Conservation (phyloP, 805 yeast species). For the Ascoidea rubescens region DNA sequence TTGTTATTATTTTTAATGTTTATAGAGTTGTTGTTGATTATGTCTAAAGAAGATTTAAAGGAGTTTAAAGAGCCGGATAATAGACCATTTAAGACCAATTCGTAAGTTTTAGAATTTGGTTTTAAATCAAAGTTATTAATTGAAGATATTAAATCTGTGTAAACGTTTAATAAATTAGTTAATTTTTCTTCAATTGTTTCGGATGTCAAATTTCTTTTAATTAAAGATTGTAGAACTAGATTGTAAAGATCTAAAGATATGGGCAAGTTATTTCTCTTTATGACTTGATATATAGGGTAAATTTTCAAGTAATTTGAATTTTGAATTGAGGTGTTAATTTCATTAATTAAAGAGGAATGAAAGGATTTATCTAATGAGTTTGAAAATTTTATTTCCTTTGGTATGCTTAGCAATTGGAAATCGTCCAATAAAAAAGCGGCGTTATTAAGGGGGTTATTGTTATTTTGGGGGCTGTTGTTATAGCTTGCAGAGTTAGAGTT, state of each 20-base stretch:
- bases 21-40: no score
- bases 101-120: constrained; percentile 7
- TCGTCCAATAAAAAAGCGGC: not conserved
- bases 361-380: not conserved
- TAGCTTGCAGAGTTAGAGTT: not conserved
- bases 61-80: constrained; percentile 7
- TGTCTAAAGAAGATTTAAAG: constrained; percentile 3
- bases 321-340: not conserved
- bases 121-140: constrained; percentile 1
- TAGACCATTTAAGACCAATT: constrained; percentile 5
- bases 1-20: constrained; percentile 4
- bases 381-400: no score
- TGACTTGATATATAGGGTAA: constrained; percentile 10
- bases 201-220: constrained; percentile 4
- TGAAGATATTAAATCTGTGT: constrained; percentile 8
- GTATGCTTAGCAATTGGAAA: no score
- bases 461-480: not conserved
- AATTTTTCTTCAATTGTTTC: constrained; percentile 7
- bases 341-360: not conserved
- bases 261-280: constrained; percentile 6
- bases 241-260: constrained; percentile 5
- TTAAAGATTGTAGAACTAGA: constrained; percentile 4
- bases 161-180: constrained; percentile 8
- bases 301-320: not conserved
- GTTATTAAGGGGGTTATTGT: not conserved